Evolutionary conservation across 129 eudicot genomes (phyloP).

Genomic region (Lactuca sativa): DNA sequence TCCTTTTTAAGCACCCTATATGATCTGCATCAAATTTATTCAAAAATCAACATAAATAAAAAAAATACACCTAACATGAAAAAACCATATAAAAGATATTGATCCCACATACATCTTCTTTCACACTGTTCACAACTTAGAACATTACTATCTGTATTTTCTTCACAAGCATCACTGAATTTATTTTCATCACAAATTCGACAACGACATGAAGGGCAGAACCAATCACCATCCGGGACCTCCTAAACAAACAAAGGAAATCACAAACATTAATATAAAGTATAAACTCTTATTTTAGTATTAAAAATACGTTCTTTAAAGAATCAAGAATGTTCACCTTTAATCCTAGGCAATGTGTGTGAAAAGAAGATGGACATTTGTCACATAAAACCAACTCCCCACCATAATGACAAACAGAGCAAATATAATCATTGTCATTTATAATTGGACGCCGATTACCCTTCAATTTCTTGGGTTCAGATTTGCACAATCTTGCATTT

Average conservation of each 20-base stretch:
- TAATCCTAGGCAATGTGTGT: constrained; percentile 70
- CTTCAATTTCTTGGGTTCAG: constrained; percentile 34
- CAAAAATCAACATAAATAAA: constrained; percentile 22
- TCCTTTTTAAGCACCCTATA: constrained; percentile 59
- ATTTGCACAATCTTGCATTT: constrained; percentile 21
- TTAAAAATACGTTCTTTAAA: constrained; percentile 3
- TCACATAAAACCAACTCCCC: constrained; percentile 84
- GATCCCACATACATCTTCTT: constrained; percentile 54
- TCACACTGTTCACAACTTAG: constrained; percentile 79
- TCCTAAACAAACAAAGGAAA: constrained; percentile 39
- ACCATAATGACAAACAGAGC: constrained; percentile 85
- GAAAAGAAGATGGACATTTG: constrained; percentile 85
- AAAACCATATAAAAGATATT: background rate
- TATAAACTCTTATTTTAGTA: constrained; percentile 10
- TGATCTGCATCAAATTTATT: constrained; percentile 56
- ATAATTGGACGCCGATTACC: constrained; percentile 22
- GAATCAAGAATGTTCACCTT: constrained; percentile 32
- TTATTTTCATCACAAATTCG: constrained; percentile 58
- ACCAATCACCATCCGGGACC: constrained; percentile 97
- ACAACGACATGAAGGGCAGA: constrained; percentile 95
- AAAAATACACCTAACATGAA: background rate
- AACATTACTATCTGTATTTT: constrained; percentile 29
- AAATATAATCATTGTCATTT: constrained; percentile 61
- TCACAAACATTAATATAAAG: background rate
- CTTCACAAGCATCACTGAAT: constrained; percentile 32